These are phyloP conservation scores for Daphne laureola DNA, from an alignment of 441 rosid species.

Conservation along the genomic window DNA sequence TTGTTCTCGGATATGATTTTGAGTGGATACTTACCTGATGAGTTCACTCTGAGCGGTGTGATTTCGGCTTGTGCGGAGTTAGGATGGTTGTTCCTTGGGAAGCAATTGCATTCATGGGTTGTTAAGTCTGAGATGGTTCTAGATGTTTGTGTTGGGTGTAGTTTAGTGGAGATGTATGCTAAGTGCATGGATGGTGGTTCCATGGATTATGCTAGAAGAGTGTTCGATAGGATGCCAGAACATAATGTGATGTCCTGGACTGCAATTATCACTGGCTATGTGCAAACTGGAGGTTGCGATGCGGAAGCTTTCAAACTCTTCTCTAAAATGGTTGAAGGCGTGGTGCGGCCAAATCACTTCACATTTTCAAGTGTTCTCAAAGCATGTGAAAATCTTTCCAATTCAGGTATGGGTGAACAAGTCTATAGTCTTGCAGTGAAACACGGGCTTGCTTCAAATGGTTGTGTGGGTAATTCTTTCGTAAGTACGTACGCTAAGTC, in stretches of 20 bases:
- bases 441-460: constrained; percentile 36
- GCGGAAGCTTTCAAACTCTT: constrained; percentile 43
- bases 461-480: constrained; percentile 54
- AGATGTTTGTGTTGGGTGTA: constrained; percentile 55
- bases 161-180: constrained; percentile 59
- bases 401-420: constrained; percentile 36
- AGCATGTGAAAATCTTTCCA: constrained; percentile 46
- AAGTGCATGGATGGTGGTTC: constrained; percentile 42
- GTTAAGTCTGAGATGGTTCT: constrained; percentile 29
- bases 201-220: constrained; percentile 37
- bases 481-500: constrained; percentile 50
- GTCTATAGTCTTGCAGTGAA: constrained; percentile 39
- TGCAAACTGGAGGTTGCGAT: constrained; percentile 24
- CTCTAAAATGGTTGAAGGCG: constrained; percentile 40
- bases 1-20: constrained; percentile 39
- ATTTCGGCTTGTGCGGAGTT: constrained; percentile 33
- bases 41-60: constrained; percentile 34
- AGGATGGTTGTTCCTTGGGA: constrained; percentile 21
- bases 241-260: constrained; percentile 66
- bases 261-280: constrained; percentile 43
- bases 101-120: constrained; percentile 51
- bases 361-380: constrained; percentile 48
- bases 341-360: constrained; percentile 44
- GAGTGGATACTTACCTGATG: constrained; percentile 31
- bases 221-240: constrained; percentile 48